These are phyloP conservation scores for Lodderomyces orthopsilosis DNA, from an alignment of 1,139 yeast genomes.

Conservation along the genomic window DNA sequence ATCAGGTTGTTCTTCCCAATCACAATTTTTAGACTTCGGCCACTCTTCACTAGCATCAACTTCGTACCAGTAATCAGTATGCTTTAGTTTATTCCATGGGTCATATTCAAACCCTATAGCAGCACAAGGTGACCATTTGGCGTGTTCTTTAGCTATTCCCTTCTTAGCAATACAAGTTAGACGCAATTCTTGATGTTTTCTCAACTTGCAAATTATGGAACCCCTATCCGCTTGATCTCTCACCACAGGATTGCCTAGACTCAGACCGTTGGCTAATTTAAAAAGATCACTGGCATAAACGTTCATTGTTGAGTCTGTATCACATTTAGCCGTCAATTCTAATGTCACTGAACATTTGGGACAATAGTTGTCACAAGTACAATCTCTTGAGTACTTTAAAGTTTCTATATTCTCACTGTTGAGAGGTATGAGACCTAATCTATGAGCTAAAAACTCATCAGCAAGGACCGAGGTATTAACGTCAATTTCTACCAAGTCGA, in stretches of 20 bases:
- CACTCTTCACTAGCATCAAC: conserved; percentile 86
- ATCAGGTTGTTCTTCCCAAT: conserved; percentile 94
- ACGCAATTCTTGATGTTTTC: conserved; percentile 89
- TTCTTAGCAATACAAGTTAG: conserved; percentile 93
- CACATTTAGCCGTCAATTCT: conserved; percentile 83
- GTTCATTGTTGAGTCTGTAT: conserved; percentile 81
- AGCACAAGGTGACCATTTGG: conserved; percentile 96
- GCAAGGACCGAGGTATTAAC: conserved; percentile 92
- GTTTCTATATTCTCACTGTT: conserved; percentile 81
- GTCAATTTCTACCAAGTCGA: conserved; percentile 93
- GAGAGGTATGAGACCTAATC: conserved; percentile 88
- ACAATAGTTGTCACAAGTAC: conserved; percentile 97
- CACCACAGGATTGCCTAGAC: conserved; percentile 81
- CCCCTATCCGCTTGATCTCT: conserved; percentile 78
- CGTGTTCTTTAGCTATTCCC: conserved; percentile 97
- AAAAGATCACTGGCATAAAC: conserved; percentile 87
- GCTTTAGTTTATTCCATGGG: conserved; percentile 97
- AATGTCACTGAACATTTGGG: conserved; percentile 89
- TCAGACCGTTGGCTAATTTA: conserved; percentile 44
- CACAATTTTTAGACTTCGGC: conserved; percentile 87
- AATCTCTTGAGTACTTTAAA: conserved; percentile 82
- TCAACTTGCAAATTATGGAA: conserved; percentile 81
- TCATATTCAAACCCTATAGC: conserved; percentile 98
- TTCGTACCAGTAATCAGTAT: conserved; percentile 96
- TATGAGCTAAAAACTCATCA: conserved; percentile 91